Evolutionary conservation across 2,329 filamentous ascomycete species (phyloP).

Genomic region (Hymenoscyphus salicellus): DNA sequence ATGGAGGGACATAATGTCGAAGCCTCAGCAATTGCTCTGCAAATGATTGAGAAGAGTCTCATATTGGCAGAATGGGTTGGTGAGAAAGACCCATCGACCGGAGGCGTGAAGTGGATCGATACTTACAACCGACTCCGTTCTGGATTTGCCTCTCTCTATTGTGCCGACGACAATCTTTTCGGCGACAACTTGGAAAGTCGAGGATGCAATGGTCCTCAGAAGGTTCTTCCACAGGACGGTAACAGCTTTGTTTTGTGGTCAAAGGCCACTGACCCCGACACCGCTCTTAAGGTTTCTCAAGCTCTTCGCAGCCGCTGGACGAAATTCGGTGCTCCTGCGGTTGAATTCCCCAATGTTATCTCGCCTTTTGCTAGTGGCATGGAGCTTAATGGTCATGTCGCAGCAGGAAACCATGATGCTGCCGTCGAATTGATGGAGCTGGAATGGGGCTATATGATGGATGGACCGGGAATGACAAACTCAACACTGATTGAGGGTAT

Average conservation of each 20-base stretch:
- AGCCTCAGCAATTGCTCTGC: conserved; percentile 32
- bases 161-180: conserved; percentile 44
- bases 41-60: conserved; percentile 42
- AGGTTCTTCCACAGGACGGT: conserved; percentile 57
- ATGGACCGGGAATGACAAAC: conserved; percentile 40
- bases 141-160: conserved; percentile 30
- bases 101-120: conserved; percentile 19
- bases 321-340: conserved; percentile 50
- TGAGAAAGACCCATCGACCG: conserved; percentile 25
- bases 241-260: conserved; percentile 52
- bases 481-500: conserved; percentile 40
- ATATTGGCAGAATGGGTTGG: conserved; percentile 41
- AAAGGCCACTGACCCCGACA: conserved; percentile 29
- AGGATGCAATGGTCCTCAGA: conserved; percentile 48
- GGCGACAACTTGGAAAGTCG: conserved; percentile 47
- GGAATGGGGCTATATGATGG: conserved; percentile 56
- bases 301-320: conserved; percentile 27
- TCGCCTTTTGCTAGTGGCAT: conserved; percentile 48
- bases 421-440: conserved; percentile 45
- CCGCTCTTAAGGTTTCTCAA: conserved; percentile 22
- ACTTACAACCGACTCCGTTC: conserved; percentile 18
- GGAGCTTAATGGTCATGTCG: conserved; percentile 45
- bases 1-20: conserved; percentile 36
- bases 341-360: conserved; percentile 45
- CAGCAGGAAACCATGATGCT: conserved; percentile 39